Base-by-base conservation (phyloP, 768 basidiomycete genomes). In the Termitomyces sp. region DNA sequence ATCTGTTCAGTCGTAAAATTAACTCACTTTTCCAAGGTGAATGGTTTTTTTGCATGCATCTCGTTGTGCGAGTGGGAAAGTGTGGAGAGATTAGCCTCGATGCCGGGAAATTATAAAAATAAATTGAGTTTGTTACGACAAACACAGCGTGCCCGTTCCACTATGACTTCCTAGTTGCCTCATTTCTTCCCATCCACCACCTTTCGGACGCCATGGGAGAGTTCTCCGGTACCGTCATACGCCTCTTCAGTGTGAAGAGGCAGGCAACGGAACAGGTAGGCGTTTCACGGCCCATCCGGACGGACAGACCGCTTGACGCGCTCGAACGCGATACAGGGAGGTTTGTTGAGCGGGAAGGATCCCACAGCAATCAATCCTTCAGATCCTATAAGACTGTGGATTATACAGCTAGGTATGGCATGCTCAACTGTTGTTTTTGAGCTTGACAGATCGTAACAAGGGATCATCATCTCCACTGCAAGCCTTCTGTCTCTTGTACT, bases 381-480 rank as follows among this genome's bases (percentile, higher is more conserved):
- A 1, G 91, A 94, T 66, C 92, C 94, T 7, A 65, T 94, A 59
- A 75, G 85, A 15, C 65, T 90, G 66, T 91, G 86, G 86, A 86
- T 88, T 56, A 79, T 91, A 48, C 87, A 91, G 82, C 78, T 89
- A 48, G 86, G 90, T 88, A 59, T 59, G 83, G 67, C 30, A 17
- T 12, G 10, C 31, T 19, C 7, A 28, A 5, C 1, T 5, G 21
- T 26, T 21, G 14, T 19, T 21, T 35, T 31, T 23, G 19, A 4
- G 37, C 14, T 43, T 33, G 30, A 48, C 3, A 9, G 17, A 23
- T 12, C 5, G 26, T n/a, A 38, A 3, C 61, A 90, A 90, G 89
- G 87, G 49, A 78, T 98, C 60, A 97, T 98, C 72, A 80, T 99
- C 51, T 71, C 78, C 43, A 89, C 86, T 53, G 86, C 90, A 3